These are phyloP conservation scores for Dalbergia cochinchinensis DNA, from an alignment of 306 rosid species.

Conservation along the genomic window DNA sequence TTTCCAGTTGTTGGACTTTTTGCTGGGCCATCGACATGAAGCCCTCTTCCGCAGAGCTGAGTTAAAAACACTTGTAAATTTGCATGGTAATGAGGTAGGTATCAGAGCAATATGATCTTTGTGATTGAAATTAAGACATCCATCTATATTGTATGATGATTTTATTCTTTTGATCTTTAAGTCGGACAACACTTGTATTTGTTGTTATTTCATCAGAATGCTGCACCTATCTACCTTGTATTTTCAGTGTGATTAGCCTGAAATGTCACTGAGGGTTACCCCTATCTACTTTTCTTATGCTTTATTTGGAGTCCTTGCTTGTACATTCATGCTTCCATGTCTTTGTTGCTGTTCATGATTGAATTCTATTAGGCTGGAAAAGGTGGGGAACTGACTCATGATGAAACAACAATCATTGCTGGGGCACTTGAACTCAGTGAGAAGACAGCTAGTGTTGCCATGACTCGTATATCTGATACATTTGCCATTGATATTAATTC, in stretches of 20 bases:
- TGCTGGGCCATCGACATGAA: constrained; percentile 80
- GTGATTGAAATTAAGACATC: constrained; percentile 17
- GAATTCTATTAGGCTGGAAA: constrained; percentile 86
- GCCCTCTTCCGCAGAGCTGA: constrained; percentile 98
- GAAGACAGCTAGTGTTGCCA: constrained; percentile 88
- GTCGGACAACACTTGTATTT: neutral
- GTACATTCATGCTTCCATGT: constrained; percentile 27
- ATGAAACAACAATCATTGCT: constrained; percentile 96
- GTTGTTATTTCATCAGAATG: constrained; percentile 17
- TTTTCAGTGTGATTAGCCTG: neutral
- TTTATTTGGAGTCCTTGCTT: constrained; percentile 16
- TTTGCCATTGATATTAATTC: constrained; percentile 86
- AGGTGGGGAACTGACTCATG: constrained; percentile 98
- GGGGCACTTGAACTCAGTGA: constrained; percentile 92
- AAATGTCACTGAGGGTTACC: constrained; percentile 24
- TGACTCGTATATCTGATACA: constrained; percentile 89
- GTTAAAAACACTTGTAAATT: constrained; percentile 83
- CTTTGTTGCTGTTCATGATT: constrained; percentile 40
- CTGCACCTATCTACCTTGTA: constrained; percentile 26
- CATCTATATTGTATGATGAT: constrained; percentile 2
- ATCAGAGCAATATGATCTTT: constrained; percentile 6
- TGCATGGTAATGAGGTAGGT: constrained; percentile 97
- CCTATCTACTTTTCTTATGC: constrained; percentile 31
- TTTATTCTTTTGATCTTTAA: constrained; percentile 1
- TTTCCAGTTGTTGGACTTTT: constrained; percentile 81